Conservation (phyloP, 768 basidiomycete genomes). For the Amanita subjunquillea region DNA sequence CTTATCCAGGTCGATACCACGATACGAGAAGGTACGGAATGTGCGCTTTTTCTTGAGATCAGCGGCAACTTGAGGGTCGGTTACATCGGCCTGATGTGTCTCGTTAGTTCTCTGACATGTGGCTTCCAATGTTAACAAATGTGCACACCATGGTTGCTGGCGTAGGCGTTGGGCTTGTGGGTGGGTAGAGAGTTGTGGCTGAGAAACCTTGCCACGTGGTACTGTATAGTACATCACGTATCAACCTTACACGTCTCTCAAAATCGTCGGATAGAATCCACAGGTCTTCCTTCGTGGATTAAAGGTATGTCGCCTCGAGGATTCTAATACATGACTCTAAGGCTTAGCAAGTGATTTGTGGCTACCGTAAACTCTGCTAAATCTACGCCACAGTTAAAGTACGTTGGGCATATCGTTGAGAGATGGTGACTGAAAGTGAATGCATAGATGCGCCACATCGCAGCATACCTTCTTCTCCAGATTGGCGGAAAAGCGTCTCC, state of each 20-base stretch:
- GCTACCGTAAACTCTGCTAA: slow-evolving; percentile 50
- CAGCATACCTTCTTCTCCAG: slow-evolving; percentile 95
- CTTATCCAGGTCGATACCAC: slow-evolving; percentile 96
- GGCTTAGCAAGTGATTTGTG: slow-evolving; percentile 69
- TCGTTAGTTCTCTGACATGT: slow-evolving; percentile 8
- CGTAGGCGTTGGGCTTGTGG: slow-evolving; percentile 25
- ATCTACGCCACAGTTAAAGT: slow-evolving; percentile 33
- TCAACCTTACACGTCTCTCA: slow-evolving; percentile 14
- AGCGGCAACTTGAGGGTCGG: slow-evolving; percentile 89
- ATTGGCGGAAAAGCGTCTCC: slow-evolving; percentile 87
- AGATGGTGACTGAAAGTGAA: background rate
- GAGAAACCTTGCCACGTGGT: slow-evolving; percentile 29
- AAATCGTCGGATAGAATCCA: slow-evolving; percentile 76
- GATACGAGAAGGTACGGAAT: slow-evolving; percentile 98
- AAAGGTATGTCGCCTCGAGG: slow-evolving; percentile 39
- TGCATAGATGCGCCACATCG: slow-evolving; percentile 79
- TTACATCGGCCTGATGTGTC: slow-evolving; percentile 65
- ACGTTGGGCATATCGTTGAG: slow-evolving; percentile 7
- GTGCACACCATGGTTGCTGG: slow-evolving; percentile 31
- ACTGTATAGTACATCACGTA: slow-evolving; percentile 45
- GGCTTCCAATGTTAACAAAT: slow-evolving; percentile 2
- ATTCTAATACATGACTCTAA: background rate
- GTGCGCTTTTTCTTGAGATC: slow-evolving; percentile 98
- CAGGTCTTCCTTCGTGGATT: slow-evolving; percentile 92
- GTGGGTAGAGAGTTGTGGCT: slow-evolving; percentile 31